These are phyloP conservation scores for Eutrema yunnanense DNA, from an alignment of 345 rosid genomes.

Conservation along the genomic window DNA sequence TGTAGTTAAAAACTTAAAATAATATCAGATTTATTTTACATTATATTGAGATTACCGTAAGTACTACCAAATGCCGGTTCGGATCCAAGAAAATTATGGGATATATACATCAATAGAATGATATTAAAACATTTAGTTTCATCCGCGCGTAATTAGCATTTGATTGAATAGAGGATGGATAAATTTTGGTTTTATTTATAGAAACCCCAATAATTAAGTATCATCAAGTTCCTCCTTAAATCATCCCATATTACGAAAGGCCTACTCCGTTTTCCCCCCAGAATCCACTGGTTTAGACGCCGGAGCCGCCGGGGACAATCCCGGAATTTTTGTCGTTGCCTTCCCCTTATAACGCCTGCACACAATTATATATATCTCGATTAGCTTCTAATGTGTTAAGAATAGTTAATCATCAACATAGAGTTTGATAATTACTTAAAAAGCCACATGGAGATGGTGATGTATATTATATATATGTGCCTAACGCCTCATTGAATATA, in stretches of 20 bases:
- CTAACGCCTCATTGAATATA: not conserved
- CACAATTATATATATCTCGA: not conserved
- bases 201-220: not conserved
- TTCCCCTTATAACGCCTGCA: constrained; percentile 4
- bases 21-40: no score
- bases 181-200: not conserved
- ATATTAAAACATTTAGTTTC: not conserved
- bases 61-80: no score
- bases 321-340: constrained; percentile 12
- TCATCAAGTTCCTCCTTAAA: not conserved
- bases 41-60: no score
- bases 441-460: not conserved
- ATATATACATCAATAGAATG: not conserved
- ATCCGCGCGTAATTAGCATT: not conserved
- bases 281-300: not conserved
- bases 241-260: constrained; percentile 1
- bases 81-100: no score
- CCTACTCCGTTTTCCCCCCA: not conserved
- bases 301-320: not conserved
- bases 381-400: not conserved
- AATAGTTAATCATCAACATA: not conserved
- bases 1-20: not conserved
- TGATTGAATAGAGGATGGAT: not conserved
- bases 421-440: not conserved
- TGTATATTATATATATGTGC: not conserved